Evolutionary conservation across 2,329 filamentous ascomycete genomes (phyloP).

Genomic region (Aureobasidium sp.): DNA sequence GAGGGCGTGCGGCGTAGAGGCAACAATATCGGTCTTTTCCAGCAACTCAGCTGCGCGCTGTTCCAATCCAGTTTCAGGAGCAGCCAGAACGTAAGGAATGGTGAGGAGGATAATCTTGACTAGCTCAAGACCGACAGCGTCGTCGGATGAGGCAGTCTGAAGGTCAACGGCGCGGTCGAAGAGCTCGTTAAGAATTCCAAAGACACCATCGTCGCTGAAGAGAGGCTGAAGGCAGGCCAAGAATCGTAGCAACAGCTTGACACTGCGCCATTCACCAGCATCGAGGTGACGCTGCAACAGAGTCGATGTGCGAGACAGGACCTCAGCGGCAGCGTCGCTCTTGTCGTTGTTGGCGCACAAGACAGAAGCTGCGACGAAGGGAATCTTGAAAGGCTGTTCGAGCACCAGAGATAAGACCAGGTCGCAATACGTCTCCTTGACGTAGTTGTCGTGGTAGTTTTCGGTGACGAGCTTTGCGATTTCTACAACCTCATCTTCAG

Average conservation of each 20-base stretch:
- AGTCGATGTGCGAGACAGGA: conserved; percentile 57
- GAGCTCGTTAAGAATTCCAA: conserved; percentile 79
- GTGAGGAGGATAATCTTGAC: conserved; percentile 96
- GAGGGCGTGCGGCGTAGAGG: conserved; percentile 76
- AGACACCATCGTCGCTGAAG: conserved; percentile 77
- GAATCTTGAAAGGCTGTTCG: conserved; percentile 97
- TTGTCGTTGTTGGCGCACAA: conserved; percentile 73
- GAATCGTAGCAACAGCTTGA: conserved; percentile 86
- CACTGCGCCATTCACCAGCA: conserved; percentile 75
- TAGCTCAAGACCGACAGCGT: conserved; percentile 73
- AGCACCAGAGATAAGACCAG: conserved; percentile 69
- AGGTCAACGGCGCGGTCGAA: conserved; percentile 86
- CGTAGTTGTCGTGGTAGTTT: conserved; percentile 76
- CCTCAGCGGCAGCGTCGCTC: conserved; percentile 63
- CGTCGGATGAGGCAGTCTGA: conserved; percentile 86
- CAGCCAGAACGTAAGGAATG: conserved; percentile 80
- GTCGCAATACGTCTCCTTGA: conserved; percentile 65
- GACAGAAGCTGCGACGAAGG: conserved; percentile 79
- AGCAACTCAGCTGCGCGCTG: conserved; percentile 71
- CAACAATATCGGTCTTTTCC: conserved; percentile 92
- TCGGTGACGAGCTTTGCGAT: conserved; percentile 73
- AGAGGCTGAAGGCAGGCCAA: conserved; percentile 77
- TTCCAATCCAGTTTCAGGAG: conserved; percentile 57
- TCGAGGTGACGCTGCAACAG: conserved; percentile 61
- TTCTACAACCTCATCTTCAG: conserved; percentile 68